Conservation (phyloP, 2,329 filamentous ascomycete species). For the Aulographum hederae region DNA sequence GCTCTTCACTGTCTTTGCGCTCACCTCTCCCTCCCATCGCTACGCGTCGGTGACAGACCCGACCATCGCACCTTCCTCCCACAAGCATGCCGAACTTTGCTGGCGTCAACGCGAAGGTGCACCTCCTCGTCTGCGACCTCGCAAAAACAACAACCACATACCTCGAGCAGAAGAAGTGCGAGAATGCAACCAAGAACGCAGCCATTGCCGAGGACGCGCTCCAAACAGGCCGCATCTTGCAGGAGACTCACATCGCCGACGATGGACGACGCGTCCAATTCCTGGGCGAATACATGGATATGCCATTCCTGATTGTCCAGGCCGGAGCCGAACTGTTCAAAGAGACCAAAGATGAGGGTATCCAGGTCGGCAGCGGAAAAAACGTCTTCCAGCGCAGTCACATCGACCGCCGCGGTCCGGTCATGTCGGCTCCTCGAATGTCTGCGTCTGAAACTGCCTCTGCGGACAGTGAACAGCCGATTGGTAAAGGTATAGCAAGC, state of each 20-base stretch:
- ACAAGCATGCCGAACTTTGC: constrained; percentile 16
- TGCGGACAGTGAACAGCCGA: background rate
- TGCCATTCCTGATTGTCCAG: constrained; percentile 15
- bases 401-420: too few species aligned
- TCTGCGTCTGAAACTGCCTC: background rate
- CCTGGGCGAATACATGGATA: constrained; percentile 12
- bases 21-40: too few species aligned
- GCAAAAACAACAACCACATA: constrained; percentile 5
- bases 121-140: constrained; percentile 6
- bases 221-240: constrained; percentile 5
- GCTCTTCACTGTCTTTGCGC: too few species aligned
- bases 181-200: constrained; percentile 6
- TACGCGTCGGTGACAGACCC: too few species aligned
- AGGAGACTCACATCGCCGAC: constrained; percentile 8
- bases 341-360: background rate
- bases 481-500: background rate
- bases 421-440: background rate
- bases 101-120: constrained; percentile 10
- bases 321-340: constrained; percentile 7
- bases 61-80: too few species aligned
- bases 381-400: too few species aligned
- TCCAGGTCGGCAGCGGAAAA: too few species aligned
- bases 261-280: constrained; percentile 9
- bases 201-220: constrained; percentile 8
- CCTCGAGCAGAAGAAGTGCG: constrained; percentile 6